A percentile compares a stretch with the other conserved stretches of the same genome.
Evolutionary conservation across 2,329 filamentous ascomycete genomes (phyloP).

Genomic region (Colletotrichum cuscutae): DNA sequence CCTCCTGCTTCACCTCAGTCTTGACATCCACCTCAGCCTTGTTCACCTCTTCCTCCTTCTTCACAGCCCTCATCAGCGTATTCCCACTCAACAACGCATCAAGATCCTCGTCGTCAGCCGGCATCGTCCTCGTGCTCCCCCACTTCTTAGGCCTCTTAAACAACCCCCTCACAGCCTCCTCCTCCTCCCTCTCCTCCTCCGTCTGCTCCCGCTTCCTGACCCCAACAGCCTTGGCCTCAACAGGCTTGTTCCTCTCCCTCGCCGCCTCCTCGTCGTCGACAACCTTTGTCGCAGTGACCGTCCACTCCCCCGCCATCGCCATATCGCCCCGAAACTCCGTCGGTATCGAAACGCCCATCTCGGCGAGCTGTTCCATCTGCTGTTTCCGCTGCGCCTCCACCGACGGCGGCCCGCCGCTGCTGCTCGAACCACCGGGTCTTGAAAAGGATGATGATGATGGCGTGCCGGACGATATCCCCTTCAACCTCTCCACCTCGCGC

Average conservation of each 20-base stretch:
- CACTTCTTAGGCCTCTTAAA: constrained; percentile 69
- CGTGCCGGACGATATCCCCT: constrained; percentile 73
- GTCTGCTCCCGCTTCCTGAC: constrained; percentile 71
- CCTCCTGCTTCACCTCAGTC: constrained; percentile 41
- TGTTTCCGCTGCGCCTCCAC: constrained; percentile 77
- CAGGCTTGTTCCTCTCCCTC: constrained; percentile 48
- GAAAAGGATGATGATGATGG: constrained; percentile 42
- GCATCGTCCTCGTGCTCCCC: constrained; percentile 62
- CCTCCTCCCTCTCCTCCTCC: constrained; percentile 70
- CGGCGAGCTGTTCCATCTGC: constrained; percentile 88
- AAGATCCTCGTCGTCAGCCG: constrained; percentile 64
- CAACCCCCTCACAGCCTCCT: constrained; percentile 65
- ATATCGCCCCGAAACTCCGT: constrained; percentile 81
- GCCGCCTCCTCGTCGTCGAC: constrained; percentile 52
- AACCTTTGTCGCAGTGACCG: constrained; percentile 73
- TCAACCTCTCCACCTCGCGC: constrained; percentile 86
- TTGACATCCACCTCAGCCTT: constrained; percentile 37
- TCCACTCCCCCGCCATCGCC: constrained; percentile 92
- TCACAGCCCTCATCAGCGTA: constrained; percentile 42
- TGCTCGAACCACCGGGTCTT: constrained; percentile 36
- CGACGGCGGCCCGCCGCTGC: constrained; percentile 38
- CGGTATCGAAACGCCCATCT: constrained; percentile 87
- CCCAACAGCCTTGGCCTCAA: constrained; percentile 63
- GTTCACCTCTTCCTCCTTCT: constrained; percentile 45
- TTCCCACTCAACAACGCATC: constrained; percentile 66